Conservation (phyloP, 208 protist genomes). For the Trypanosoma rangeli region DNA sequence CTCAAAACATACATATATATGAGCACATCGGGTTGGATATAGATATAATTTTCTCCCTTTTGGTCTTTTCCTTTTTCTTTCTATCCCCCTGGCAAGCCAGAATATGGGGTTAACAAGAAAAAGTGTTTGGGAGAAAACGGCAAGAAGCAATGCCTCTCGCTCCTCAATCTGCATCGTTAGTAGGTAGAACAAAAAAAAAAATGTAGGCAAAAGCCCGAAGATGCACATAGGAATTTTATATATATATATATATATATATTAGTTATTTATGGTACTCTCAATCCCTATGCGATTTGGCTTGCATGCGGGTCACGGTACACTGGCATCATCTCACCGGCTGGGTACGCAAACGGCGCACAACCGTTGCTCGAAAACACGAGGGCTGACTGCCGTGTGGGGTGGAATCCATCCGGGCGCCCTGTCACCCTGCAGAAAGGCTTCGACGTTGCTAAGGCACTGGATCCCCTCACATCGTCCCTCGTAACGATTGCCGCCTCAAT, state of each 20-base stretch:
- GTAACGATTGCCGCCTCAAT: conserved; percentile 28
- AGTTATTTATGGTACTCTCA: too few species aligned
- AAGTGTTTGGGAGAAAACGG: too few species aligned
- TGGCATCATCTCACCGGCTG: neutral
- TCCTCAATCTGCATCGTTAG: neutral
- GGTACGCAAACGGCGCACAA: conserved; percentile 13
- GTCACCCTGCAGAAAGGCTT: conserved; percentile 32
- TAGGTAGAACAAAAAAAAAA: conserved; percentile 26
- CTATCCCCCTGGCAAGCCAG: too few species aligned
- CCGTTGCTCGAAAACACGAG: conserved; percentile 61
- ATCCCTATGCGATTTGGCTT: neutral
- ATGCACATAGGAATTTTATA: conserved; percentile 13
- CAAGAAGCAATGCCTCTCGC: too few species aligned
- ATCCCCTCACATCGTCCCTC: neutral
- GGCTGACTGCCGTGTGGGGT: conserved; percentile 39
- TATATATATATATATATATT: too few species aligned
- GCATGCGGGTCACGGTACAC: neutral
- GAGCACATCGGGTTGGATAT: too few species aligned
- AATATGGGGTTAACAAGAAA: too few species aligned
- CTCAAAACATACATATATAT: too few species aligned
- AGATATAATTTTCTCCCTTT: too few species aligned
- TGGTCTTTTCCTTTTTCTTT: too few species aligned
- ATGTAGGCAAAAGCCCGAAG: neutral
- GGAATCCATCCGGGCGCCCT: conserved; percentile 15
- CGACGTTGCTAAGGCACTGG: neutral